Evolutionary conservation across 2,329 filamentous ascomycete species (phyloP).

Genomic region (Aspergillus fischeri): DNA sequence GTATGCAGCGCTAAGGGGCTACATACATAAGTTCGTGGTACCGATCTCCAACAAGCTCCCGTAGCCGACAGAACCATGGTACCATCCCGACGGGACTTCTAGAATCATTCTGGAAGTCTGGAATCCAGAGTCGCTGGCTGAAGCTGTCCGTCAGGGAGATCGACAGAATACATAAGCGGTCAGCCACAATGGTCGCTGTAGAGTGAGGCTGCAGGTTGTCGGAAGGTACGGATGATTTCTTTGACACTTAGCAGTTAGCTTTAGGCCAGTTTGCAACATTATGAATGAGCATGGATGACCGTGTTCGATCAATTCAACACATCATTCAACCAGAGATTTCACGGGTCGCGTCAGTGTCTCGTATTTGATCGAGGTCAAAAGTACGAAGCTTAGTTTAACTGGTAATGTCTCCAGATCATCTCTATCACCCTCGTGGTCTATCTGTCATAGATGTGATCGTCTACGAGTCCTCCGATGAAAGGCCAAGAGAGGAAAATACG

Average conservation of each 20-base stretch:
- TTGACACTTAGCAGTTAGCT: background rate
- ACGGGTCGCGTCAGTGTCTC: background rate
- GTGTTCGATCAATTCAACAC: too few species aligned
- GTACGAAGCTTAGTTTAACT: background rate
- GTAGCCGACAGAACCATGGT: background rate
- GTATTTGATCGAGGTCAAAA: background rate
- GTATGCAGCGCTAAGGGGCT: background rate
- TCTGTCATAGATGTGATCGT: background rate
- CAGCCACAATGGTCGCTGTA: background rate
- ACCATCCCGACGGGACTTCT: constrained; percentile 2
- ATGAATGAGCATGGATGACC: background rate
- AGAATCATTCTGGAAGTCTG: constrained; percentile 2
- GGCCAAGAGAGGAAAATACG: background rate
- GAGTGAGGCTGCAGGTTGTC: background rate
- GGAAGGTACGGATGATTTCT: background rate
- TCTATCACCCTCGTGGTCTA: background rate
- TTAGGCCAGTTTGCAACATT: background rate
- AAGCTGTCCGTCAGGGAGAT: background rate
- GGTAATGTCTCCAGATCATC: background rate
- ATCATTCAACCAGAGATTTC: too few species aligned
- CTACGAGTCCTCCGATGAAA: background rate
- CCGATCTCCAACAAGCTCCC: constrained; percentile 1
- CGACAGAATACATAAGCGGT: background rate
- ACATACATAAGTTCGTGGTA: constrained; percentile 1
- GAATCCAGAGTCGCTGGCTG: background rate